phyloP scores from a whole-genome alignment of 202 grass and related monocot species.

The Sporobolus alterniflorus region DNA sequence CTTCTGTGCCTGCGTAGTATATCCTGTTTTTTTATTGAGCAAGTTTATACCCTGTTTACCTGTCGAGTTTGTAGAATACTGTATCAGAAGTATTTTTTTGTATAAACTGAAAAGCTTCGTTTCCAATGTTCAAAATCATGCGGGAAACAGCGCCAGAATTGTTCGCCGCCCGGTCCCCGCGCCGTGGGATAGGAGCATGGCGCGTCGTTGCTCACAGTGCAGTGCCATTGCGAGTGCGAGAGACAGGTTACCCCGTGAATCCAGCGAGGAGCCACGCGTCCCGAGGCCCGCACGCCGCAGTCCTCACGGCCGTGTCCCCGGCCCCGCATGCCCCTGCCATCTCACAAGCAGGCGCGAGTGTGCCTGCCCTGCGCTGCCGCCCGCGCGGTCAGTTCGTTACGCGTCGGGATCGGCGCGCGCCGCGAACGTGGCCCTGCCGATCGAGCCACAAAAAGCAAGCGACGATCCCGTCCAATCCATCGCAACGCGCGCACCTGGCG shows the following conservation, averaged over 20 bases:
- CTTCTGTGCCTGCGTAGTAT: too few relatives aligned
- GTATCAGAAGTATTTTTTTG: too few relatives aligned
- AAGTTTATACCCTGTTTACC: too few relatives aligned
- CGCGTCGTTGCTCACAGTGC: neutral
- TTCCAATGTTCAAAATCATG: neutral
- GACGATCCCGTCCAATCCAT: neutral
- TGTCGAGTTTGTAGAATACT: too few relatives aligned
- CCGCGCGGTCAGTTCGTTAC: conserved; percentile 35
- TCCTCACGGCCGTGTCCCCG: conserved; percentile 31
- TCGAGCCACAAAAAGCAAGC: neutral
- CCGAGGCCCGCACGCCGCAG: neutral
- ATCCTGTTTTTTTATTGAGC: too few relatives aligned
- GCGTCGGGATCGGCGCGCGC: conserved; percentile 41
- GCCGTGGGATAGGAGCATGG: neutral
- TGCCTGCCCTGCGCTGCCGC: neutral
- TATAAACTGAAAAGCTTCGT: too few relatives aligned
- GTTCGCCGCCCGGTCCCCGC: neutral
- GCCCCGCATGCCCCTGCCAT: too few relatives aligned
- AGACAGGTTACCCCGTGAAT: neutral
- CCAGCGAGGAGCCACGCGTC: conserved; percentile 18
- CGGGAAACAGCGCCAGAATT: neutral
- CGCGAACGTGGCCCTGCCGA: neutral
- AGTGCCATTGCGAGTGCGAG: neutral
- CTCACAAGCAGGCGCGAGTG: too few relatives aligned
- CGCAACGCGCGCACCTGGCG: neutral